Conservation (phyloP, 2,329 filamentous ascomycete species). For the Apiospora malaysiana region DNA sequence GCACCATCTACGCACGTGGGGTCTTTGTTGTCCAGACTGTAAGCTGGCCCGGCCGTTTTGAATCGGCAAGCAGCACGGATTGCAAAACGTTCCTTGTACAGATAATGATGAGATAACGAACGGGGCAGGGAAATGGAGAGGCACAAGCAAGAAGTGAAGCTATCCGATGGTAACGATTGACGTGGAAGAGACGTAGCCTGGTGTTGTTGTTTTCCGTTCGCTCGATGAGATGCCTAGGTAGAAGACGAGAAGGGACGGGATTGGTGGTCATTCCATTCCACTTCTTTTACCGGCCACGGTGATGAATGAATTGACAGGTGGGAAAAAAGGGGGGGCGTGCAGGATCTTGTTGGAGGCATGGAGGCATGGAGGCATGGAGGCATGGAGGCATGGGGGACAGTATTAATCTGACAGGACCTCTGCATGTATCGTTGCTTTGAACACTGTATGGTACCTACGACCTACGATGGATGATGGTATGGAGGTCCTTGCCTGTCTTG, state of each 20-base stretch:
- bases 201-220: background rate
- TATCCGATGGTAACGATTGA: background rate
- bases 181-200: background rate
- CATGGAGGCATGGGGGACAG: background rate
- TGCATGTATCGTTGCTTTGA: background rate
- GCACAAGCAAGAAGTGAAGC: background rate
- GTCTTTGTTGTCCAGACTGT: constrained; percentile 15
- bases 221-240: background rate
- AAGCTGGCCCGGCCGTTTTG: background rate
- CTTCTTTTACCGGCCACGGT: background rate
- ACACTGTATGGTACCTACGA: background rate
- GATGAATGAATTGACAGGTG: background rate
- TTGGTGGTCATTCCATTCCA: background rate
- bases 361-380: background rate
- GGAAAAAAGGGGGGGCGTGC: background rate
- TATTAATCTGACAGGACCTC: background rate
- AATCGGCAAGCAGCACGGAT: background rate
- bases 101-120: background rate
- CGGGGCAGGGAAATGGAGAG: background rate
- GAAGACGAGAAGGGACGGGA: background rate
- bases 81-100: background rate
- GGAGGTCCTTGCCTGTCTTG: background rate
- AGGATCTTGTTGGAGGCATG: background rate
- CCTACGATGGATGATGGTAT: too few species aligned
- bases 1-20: background rate